These are phyloP conservation scores for Hypoxylon lienhwacheense DNA, from an alignment of 495 filamentous ascomycete species.

Conservation along the genomic window DNA sequence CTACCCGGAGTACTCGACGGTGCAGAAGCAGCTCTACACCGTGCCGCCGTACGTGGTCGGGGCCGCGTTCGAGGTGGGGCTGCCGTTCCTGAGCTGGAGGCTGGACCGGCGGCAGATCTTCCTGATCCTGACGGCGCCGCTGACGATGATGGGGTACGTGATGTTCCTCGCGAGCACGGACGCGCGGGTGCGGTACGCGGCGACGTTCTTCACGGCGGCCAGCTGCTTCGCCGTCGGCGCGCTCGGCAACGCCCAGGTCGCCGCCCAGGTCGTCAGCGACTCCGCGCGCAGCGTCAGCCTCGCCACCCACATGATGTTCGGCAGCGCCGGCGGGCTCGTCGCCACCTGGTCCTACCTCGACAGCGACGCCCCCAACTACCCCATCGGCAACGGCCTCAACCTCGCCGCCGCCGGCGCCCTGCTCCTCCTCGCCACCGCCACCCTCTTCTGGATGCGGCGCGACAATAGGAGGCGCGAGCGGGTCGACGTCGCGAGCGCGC, in stretches of 20 bases:
- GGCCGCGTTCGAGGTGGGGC: conserved; percentile 63
- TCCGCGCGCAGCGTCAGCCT: conserved; percentile 68
- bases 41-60: conserved; percentile 74
- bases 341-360: conserved; percentile 71
- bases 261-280: conserved; percentile 71
- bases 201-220: conserved; percentile 67
- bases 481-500: conserved; percentile 55
- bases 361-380: conserved; percentile 67
- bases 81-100: conserved; percentile 63
- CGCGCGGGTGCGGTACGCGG: conserved; percentile 63
- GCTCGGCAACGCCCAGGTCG: conserved; percentile 64
- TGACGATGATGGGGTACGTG: conserved; percentile 70
- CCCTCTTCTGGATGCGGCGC: conserved; percentile 63
- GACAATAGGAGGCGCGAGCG: conserved; percentile 63
- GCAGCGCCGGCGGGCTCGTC: conserved; percentile 71
- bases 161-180: conserved; percentile 66
- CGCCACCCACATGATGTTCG: conserved; percentile 69
- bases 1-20: conserved; percentile 58
- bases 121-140: conserved; percentile 57
- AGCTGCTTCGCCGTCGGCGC: conserved; percentile 70
- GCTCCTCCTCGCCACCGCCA: conserved; percentile 49
- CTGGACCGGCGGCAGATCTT: conserved; percentile 64
- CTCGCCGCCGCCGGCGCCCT: conserved; percentile 60
- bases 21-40: conserved; percentile 66
- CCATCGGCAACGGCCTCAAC: conserved; percentile 73